Percentiles rank a stretch among this genome's conserved stretches.
These are phyloP conservation scores for Echinochloa phyllopogon DNA, from an alignment of 176 grass and related monocot genomes.

Conservation along the genomic window DNA sequence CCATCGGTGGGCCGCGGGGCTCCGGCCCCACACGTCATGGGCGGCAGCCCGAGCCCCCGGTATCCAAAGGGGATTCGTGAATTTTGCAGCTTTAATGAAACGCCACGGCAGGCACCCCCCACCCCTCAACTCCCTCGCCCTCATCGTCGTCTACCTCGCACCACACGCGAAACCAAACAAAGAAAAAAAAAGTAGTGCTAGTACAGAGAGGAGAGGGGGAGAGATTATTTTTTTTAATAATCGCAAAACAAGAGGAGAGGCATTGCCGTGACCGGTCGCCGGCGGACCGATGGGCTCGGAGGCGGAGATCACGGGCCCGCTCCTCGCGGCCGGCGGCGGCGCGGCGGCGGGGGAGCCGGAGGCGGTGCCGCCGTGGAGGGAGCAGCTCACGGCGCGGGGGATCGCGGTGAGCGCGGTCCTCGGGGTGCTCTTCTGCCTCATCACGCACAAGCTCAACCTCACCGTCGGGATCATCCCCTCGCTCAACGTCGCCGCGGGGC, in stretches of 20 bases:
- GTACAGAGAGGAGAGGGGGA: neutral
- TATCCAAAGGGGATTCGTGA: neutral
- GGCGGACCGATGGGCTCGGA: slow-evolving; percentile 56
- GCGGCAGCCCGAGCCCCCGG: no score
- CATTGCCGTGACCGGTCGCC: neutral
- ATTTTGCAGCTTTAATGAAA: neutral
- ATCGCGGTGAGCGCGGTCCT: slow-evolving; percentile 58
- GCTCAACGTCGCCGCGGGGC: slow-evolving; percentile 82
- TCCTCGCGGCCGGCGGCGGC: slow-evolving; percentile 30
- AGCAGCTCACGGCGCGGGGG: slow-evolving; percentile 72
- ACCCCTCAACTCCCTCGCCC: neutral
- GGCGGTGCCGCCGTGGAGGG: slow-evolving; percentile 61
- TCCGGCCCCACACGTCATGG: neutral
- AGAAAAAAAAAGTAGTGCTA: no score
- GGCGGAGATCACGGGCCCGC: slow-evolving; percentile 47
- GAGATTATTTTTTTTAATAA: neutral
- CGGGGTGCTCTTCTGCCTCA: slow-evolving; percentile 73
- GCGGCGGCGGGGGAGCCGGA: neutral
- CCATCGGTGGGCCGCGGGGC: neutral
- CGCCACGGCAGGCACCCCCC: neutral
- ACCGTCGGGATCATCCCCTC: slow-evolving; percentile 89
- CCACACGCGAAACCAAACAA: neutral
- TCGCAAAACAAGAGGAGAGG: neutral
- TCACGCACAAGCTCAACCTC: slow-evolving; percentile 93
- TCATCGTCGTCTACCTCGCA: slow-evolving; percentile 7